These are phyloP conservation scores for Globisporangium spiculum DNA, from an alignment of 352 stramenopile species.

Conservation along the genomic window DNA sequence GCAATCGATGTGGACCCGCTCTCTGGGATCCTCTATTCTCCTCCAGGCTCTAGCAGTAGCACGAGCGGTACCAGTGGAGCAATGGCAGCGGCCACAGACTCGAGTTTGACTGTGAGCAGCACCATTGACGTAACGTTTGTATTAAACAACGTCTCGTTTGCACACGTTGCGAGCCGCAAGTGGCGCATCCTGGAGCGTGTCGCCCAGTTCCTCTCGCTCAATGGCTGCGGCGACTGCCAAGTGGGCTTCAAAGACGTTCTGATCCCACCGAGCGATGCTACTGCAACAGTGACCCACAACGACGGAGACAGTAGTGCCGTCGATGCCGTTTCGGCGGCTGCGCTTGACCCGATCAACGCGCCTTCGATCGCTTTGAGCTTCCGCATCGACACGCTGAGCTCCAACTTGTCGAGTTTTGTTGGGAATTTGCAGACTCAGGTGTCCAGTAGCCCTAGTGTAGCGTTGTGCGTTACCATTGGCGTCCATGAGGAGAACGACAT, in stretches of 20 bases:
- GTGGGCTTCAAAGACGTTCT: neutral
- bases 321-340: neutral
- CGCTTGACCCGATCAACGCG: constrained; percentile 8
- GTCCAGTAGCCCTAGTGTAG: neutral
- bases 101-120: neutral
- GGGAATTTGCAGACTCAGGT: neutral
- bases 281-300: neutral
- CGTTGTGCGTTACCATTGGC: neutral
- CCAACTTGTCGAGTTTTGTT: neutral
- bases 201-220: neutral
- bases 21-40: constrained; percentile 4
- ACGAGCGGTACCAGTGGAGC: neutral
- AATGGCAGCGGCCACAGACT: neutral
- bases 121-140: neutral
- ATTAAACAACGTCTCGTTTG: constrained; percentile 5
- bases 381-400: neutral
- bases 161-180: neutral
- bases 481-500: neutral
- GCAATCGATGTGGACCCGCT: constrained; percentile 22
- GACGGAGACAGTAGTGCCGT: neutral
- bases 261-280: too few relatives aligned
- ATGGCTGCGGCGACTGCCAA: constrained; percentile 1
- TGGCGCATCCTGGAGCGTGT: constrained; percentile 15
- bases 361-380: neutral
- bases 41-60: neutral